Evolutionary conservation across 331 rosid species (phyloP), one percentile per base, ranked within the genome.

Genomic region (Quercus tomentella): DNA sequence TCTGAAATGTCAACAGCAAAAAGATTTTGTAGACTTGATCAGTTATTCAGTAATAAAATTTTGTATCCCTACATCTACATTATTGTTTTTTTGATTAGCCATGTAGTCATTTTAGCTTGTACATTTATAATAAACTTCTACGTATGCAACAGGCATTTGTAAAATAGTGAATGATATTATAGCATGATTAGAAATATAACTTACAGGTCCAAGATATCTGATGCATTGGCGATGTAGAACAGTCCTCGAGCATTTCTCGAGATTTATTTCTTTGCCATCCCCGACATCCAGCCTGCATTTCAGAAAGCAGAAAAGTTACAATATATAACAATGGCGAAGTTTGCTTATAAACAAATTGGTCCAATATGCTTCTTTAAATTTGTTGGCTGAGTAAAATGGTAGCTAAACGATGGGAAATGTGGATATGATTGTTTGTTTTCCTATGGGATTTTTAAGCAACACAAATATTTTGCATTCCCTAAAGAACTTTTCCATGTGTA

Each of bases 161-260:
- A 11, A 4, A 18, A 3, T 5, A 26, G 52, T 77, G 31, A 71
- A 73, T 15, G 5, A 49, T 61, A 58, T 5, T 49, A 4, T 14
- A 63, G 69, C 21, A 65, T 58, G 61, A 43, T 23, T 33, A 23
- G 43, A 63, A 28, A 35, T 5, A 62, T 18, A 51, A 79, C 97
- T 87, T 60, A 94, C 97, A 9, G 96, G 99, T 83, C 96, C 97
- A 63, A 95, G 97, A 85, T 95, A 95, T 72, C 84, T 78, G 49
- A 95, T 95, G 89, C 96, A 93, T 80, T 95, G 99, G 41, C 91
- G 84, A 45, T 91, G 97, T 4, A 95, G 93, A 26, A 87, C 82
- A 31, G 76, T 66, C 75, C 97, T 89, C 26, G 90, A 82, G 56
- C 94, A 89, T 70, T 91, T 95, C 82, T 90, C 92, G 16, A 86